phyloP scores from a whole-genome alignment of 352 stramenopile species.

The Phytophthora chlamydospora region DNA sequence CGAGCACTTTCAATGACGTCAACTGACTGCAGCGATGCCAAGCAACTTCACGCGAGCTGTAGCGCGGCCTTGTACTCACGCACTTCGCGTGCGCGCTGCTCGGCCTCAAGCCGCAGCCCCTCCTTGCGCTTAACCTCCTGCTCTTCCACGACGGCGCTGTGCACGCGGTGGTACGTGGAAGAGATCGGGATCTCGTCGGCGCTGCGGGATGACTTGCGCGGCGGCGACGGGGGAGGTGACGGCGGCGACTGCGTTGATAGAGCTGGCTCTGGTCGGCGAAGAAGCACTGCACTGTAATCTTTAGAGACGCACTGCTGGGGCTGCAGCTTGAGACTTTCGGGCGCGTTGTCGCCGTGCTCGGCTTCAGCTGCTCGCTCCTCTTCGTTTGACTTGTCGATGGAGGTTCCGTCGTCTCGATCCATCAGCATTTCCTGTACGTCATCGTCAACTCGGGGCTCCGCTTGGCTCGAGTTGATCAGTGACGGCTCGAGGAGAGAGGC shows the following conservation, averaged over 20 bases:
- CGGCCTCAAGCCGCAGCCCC: conserved; percentile 53
- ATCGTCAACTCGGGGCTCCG: neutral
- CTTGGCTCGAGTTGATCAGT: conserved; percentile 10
- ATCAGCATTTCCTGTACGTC: conserved; percentile 41
- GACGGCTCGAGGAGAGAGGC: conserved; percentile 6
- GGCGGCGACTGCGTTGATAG: conserved; percentile 1
- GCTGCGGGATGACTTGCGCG: conserved; percentile 32
- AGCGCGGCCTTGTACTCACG: conserved; percentile 67
- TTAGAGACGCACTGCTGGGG: too few species aligned
- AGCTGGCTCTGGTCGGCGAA: conserved; percentile 11
- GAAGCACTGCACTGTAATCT: neutral
- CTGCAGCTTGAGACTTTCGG: neutral
- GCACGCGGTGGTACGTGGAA: conserved; percentile 3
- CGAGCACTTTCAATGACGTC: too few species aligned
- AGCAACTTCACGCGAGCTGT: conserved; percentile 14
- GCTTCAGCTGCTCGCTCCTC: conserved; percentile 27
- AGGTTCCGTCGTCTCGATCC: conserved; percentile 37
- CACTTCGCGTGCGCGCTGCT: conserved; percentile 60
- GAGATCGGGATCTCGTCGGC: conserved; percentile 51
- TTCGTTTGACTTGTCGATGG: conserved; percentile 40
- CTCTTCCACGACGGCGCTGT: conserved; percentile 56
- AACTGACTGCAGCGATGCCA: too few species aligned
- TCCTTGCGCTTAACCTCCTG: conserved; percentile 46
- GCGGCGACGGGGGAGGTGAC: conserved; percentile 12
- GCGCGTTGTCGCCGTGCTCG: conserved; percentile 5